A percentile compares a stretch with the other conserved stretches of the same genome.
Conservation (phyloP, 2,329 filamentous ascomycete genomes). For the Talaromyces sp. region DNA sequence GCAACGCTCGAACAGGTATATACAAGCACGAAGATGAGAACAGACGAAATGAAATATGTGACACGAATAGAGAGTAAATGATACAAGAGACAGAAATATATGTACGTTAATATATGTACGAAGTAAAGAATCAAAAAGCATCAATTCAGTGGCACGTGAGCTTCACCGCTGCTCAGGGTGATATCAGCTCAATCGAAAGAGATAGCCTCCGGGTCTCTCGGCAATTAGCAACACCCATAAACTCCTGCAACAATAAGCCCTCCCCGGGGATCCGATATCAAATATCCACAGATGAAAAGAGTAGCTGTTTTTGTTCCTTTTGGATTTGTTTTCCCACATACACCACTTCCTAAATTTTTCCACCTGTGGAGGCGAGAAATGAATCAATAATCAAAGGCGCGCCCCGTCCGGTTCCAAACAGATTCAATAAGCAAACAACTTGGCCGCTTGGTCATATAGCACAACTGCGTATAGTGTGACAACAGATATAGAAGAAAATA, state of each 20-base stretch:
- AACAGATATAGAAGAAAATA: slow-evolving; percentile 4
- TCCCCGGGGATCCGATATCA: background rate
- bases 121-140: slow-evolving; percentile 1
- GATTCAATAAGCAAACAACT: background rate
- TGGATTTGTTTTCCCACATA: background rate
- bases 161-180: background rate
- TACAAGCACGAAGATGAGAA: background rate
- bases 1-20: background rate
- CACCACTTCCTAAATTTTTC: background rate
- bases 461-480: slow-evolving; percentile 9
- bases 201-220: background rate
- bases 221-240: background rate
- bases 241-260: background rate
- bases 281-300: background rate
- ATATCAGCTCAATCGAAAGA: background rate
- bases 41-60: background rate
- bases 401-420: background rate
- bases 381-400: background rate
- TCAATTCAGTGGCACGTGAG: background rate
- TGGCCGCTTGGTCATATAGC: background rate
- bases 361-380: background rate
- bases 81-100: background rate
- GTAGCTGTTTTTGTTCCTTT: background rate
- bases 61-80: background rate
- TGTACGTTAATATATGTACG: slow-evolving; percentile 4